phyloP scores from a whole-genome alignment of 2,329 filamentous ascomycete species.

The Fusarium kyushuense region DNA sequence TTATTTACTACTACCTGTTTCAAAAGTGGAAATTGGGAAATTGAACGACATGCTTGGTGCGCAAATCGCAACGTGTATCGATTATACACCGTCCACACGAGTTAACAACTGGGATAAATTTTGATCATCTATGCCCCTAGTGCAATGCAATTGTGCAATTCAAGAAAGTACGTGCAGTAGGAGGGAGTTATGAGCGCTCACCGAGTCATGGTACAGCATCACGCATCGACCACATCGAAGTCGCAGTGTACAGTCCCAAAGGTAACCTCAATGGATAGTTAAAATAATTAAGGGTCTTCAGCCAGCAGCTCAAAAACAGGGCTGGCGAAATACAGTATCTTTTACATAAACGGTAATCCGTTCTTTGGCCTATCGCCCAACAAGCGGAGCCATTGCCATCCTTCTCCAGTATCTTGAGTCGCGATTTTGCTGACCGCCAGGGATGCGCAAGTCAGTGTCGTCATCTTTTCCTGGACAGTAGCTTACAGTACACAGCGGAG shows the following conservation, averaged over 20 bases:
- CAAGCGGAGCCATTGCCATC: constrained; percentile 24
- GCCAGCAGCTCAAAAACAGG: constrained; percentile 17
- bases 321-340: constrained; percentile 13
- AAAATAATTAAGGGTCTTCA: constrained; percentile 10
- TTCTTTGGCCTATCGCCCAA: constrained; percentile 3
- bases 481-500: constrained; percentile 26
- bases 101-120: constrained; percentile 5
- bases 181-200: constrained; percentile 1
- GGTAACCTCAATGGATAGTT: constrained; percentile 10
- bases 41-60: constrained; percentile 32
- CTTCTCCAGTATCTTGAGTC: constrained; percentile 44
- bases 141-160: constrained; percentile 19
- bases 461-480: constrained; percentile 34
- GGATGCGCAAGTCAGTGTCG: constrained; percentile 44
- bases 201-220: constrained; percentile 25
- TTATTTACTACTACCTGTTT: constrained; percentile 18
- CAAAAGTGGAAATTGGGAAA: constrained; percentile 27
- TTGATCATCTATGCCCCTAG: constrained; percentile 11
- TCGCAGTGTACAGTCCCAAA: not conserved
- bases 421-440: constrained; percentile 48
- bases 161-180: not conserved
- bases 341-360: constrained; percentile 33
- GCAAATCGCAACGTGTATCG: constrained; percentile 28
- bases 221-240: constrained; percentile 1
- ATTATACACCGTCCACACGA: not conserved